A percentile compares a stretch with the other conserved stretches of the same genome.
These are phyloP conservation scores for Verticillium albo-atrum DNA, from an alignment of 2,329 filamentous ascomycete species.

Conservation along the genomic window DNA sequence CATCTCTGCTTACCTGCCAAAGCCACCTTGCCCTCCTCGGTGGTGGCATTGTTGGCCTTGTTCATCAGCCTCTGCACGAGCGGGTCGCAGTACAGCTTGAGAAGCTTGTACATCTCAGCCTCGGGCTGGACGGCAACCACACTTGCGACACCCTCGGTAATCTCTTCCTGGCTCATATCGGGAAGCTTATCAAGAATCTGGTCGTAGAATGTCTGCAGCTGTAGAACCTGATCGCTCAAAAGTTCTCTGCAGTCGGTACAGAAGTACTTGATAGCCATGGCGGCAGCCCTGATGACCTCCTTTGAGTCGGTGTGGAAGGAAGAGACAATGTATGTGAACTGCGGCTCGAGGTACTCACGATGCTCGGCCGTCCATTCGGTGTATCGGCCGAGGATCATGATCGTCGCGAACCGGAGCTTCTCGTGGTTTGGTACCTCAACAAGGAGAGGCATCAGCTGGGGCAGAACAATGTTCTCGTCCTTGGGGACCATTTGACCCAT, in stretches of 20 bases:
- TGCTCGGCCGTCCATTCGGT: conserved; percentile 97
- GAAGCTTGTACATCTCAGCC: conserved; percentile 73
- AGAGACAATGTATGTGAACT: conserved; percentile 92
- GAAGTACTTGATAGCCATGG: conserved; percentile 93
- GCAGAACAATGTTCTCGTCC: conserved; percentile 81
- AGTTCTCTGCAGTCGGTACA: conserved; percentile 91
- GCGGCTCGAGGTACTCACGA: conserved; percentile 83
- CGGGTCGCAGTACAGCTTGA: conserved; percentile 92
- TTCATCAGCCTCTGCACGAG: conserved; percentile 80
- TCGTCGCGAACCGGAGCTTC: conserved; percentile 96
- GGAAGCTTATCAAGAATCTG: conserved; percentile 83
- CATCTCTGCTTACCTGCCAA: conserved; percentile 62
- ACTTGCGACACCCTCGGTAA: conserved; percentile 91
- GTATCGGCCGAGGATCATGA: conserved; percentile 94
- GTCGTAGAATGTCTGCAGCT: conserved; percentile 90
- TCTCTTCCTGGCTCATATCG: conserved; percentile 83
- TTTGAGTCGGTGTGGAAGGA: conserved; percentile 86
- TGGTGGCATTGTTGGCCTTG: conserved; percentile 79
- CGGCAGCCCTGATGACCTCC: conserved; percentile 87
- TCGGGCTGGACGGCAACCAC: conserved; percentile 84
- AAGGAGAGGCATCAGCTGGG: conserved; percentile 87
- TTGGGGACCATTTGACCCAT: conserved; percentile 95
- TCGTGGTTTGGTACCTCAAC: conserved; percentile 94
- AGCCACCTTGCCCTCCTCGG: conserved; percentile 78
- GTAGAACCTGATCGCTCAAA: conserved; percentile 75